Evolutionary conservation across 2,329 filamentous ascomycete species (phyloP).

Genomic region (Plectosphaerella cucumerina): DNA sequence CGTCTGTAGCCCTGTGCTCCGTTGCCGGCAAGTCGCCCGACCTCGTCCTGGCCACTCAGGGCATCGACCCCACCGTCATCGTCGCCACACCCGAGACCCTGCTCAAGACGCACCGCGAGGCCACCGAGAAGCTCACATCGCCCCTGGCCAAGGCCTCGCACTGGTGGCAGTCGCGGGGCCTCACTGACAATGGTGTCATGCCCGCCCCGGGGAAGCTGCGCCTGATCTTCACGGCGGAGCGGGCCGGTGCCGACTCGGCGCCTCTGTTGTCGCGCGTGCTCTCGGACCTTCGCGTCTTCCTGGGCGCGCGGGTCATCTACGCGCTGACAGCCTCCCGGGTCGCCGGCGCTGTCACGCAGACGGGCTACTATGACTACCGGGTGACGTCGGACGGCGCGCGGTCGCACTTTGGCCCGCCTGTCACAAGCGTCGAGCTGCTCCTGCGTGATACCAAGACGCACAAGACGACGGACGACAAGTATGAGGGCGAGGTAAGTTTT

Average conservation of each 20-base stretch:
- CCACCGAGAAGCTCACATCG: slow-evolving; percentile 56
- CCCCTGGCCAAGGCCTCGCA: slow-evolving; percentile 64
- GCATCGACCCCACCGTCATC: slow-evolving; percentile 76
- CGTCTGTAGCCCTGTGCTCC: slow-evolving; percentile 83
- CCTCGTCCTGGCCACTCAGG: slow-evolving; percentile 67
- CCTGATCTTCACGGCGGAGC: slow-evolving; percentile 74
- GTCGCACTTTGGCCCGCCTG: slow-evolving; percentile 76
- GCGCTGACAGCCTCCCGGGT: slow-evolving; percentile 77
- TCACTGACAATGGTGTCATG: slow-evolving; percentile 70
- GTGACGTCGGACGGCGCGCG: slow-evolving; percentile 33
- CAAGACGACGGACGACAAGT: slow-evolving; percentile 59
- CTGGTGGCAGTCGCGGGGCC: slow-evolving; percentile 63
- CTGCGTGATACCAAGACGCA: slow-evolving; percentile 58
- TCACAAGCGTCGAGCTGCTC: slow-evolving; percentile 75
- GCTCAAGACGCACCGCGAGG: slow-evolving; percentile 60
- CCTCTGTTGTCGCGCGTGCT: slow-evolving; percentile 65
- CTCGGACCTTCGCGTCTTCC: slow-evolving; percentile 78
- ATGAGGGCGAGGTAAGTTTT: slow-evolving; percentile 58
- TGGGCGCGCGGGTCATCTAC: slow-evolving; percentile 76
- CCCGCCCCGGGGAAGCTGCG: slow-evolving; percentile 73
- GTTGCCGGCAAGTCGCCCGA: slow-evolving; percentile 72
- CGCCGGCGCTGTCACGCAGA: slow-evolving; percentile 88
- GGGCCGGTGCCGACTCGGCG: slow-evolving; percentile 57
- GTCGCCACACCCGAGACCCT: slow-evolving; percentile 74
- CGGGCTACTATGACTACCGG: slow-evolving; percentile 83